These are phyloP conservation scores for Plasmopara viticola DNA, from an alignment of 352 stramenopile genomes.

Conservation along the genomic window DNA sequence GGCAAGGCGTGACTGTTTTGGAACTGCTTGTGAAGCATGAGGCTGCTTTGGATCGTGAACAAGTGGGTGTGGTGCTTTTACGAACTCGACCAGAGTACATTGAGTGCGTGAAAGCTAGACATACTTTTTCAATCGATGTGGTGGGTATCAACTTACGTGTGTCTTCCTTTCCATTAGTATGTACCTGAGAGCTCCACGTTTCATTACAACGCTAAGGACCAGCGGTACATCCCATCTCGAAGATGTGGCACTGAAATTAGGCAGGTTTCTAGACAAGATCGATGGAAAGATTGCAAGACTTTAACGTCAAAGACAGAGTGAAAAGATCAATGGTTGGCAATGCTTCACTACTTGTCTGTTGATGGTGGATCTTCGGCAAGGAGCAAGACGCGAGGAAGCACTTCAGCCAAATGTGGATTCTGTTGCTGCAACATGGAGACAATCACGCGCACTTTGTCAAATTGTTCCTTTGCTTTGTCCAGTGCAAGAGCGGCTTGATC, in stretches of 20 bases:
- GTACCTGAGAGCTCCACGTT: conserved; percentile 35
- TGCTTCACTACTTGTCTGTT: not conserved
- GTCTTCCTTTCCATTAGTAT: conserved; percentile 24
- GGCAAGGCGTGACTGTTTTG: conserved; percentile 39
- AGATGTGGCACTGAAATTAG: conserved; percentile 24
- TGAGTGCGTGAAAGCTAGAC: conserved; percentile 27
- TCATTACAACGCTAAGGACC: conserved; percentile 17
- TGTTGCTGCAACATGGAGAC: conserved; percentile 53
- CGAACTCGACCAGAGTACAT: conserved; percentile 37
- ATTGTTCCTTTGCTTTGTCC: conserved; percentile 35
- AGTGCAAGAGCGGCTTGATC: conserved; percentile 47
- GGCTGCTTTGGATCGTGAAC: conserved; percentile 2
- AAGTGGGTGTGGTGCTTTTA: conserved; percentile 24
- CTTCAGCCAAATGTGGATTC: conserved; percentile 74
- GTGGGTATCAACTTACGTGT: conserved; percentile 5
- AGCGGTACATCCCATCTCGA: conserved; percentile 25
- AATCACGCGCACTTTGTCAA: conserved; percentile 55
- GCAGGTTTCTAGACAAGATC: conserved; percentile 26
- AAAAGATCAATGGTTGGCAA: no score
- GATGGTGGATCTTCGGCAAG: conserved; percentile 63
- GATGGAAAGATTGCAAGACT: conserved; percentile 9
- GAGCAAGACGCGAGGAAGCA: conserved; percentile 72
- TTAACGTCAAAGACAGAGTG: no score
- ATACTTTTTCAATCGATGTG: not conserved
- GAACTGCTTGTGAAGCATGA: conserved; percentile 26